phyloP scores from a whole-genome alignment of 805 yeast genomes.

The Candida koratica region DNA sequence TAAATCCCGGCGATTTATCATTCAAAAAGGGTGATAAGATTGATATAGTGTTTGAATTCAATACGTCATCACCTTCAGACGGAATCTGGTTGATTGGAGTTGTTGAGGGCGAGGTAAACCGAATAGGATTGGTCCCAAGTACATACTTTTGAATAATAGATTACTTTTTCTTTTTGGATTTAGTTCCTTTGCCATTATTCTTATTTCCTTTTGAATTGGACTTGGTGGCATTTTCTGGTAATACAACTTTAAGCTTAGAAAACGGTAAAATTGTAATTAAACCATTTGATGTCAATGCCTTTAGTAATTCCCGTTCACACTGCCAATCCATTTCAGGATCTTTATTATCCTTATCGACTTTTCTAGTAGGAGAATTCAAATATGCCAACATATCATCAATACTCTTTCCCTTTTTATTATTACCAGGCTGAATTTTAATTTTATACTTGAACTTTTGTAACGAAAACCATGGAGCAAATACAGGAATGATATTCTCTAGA shows the following conservation, averaged over 20 bases:
- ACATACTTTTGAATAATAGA: constrained; percentile 20
- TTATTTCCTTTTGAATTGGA: background rate
- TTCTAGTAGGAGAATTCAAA: constrained; percentile 41
- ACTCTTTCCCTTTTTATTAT: constrained; percentile 84
- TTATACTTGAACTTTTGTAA: constrained; percentile 72
- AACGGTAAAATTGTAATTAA: constrained; percentile 65
- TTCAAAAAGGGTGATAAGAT: constrained; percentile 31
- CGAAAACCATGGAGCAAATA: constrained; percentile 91
- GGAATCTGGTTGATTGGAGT: constrained; percentile 35
- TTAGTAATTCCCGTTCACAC: constrained; percentile 55
- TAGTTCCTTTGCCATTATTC: constrained; percentile 2
- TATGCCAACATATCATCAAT: constrained; percentile 62
- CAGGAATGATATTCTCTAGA: constrained; percentile 66
- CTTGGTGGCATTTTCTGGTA: constrained; percentile 34
- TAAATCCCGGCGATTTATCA: constrained; percentile 36
- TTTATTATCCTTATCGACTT: constrained; percentile 42
- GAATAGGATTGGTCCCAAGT: constrained; percentile 39
- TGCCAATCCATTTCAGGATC: constrained; percentile 66
- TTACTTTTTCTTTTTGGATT: constrained; percentile 15
- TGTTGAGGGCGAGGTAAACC: constrained; percentile 11
- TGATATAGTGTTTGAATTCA: constrained; percentile 32
- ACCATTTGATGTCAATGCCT: constrained; percentile 59
- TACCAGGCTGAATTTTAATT: constrained; percentile 76
- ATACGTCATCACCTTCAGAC: constrained; percentile 20
- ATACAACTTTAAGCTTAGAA: constrained; percentile 60